Evolutionary conservation across 108 stramenopile species (phyloP), one percentile per base, ranked within the genome.

Genomic region (Seminavis robusta): DNA sequence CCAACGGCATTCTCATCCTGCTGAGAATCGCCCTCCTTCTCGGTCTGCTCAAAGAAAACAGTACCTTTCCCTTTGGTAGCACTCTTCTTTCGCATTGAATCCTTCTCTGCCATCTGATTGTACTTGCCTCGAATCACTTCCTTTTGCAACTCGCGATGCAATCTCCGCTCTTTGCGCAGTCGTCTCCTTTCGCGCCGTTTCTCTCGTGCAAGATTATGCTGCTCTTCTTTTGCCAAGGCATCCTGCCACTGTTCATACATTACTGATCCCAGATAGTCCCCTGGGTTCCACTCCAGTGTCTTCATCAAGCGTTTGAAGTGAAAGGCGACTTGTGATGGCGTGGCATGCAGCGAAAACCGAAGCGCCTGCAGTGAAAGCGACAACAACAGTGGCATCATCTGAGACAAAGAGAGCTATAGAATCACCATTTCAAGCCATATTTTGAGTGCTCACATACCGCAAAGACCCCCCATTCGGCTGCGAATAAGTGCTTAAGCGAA

Each of bases 391-490:
- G 21, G 19, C 15, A 23, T 15, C 25, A 32, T 20, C 25, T 8
- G 17, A 16, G 23, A 39, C 15, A 13, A n/a, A 25, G 16, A 16
- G 4, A 32, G 4, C 19, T 40, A 39, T 20, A 15, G 36, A 52
- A 11, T 0, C 1, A 38, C 20, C 29, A 33, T 19, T 16, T 21
- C 9, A 25, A n/a, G 3, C 46, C 33, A 36, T 32, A 69, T 62
- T 46, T 44, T 63, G 61, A n/a, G n/a, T n/a, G n/a, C n/a, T n/a
- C n/a, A n/a, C n/a, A n/a, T n/a, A n/a, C n/a, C 3, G 90, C 86
- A 59, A 92, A 92, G 7, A 92, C 86, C 31, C 84, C 86, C 83
- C 83, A 92, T 60, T 92, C 90, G 8, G 86, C 86, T 1, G 81
- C 81, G 55, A 83, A 88, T 21, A 92, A 59, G 31, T 88, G 69